These are phyloP conservation scores for Globisporangium heterothallicum DNA, from an alignment of 352 stramenopile species.

Conservation along the genomic window DNA sequence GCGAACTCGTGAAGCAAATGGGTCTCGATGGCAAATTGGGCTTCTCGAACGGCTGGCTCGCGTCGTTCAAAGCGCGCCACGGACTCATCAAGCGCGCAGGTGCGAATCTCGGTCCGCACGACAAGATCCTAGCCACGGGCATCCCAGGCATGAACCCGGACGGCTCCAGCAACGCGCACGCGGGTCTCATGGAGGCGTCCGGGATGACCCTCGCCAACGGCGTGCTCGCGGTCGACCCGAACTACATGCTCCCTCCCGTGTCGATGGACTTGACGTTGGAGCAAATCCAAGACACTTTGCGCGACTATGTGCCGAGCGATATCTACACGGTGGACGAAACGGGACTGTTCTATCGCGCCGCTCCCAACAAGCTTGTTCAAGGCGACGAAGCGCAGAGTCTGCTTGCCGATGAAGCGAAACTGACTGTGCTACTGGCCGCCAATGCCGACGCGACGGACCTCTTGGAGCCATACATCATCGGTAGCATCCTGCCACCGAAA, in stretches of 20 bases:
- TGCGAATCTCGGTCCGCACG: slow-evolving; percentile 23
- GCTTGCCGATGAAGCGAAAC: slow-evolving; percentile 62
- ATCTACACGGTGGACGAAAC: slow-evolving; percentile 87
- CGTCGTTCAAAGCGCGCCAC: slow-evolving; percentile 81
- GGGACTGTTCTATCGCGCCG: slow-evolving; percentile 79
- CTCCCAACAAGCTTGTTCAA: slow-evolving; percentile 80
- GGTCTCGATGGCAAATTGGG: slow-evolving; percentile 71
- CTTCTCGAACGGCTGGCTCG: slow-evolving; percentile 85
- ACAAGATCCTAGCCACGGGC: slow-evolving; percentile 19
- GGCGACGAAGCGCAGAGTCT: slow-evolving; percentile 73
- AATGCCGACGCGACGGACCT: slow-evolving; percentile 78
- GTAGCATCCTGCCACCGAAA: slow-evolving; percentile 63
- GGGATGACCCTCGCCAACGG: slow-evolving; percentile 41
- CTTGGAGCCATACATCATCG: slow-evolving; percentile 85
- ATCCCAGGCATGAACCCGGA: slow-evolving; percentile 6
- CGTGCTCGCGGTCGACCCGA: slow-evolving; percentile 36
- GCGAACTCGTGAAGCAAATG: slow-evolving; percentile 82
- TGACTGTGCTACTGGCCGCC: slow-evolving; percentile 66
- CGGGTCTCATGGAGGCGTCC: slow-evolving; percentile 39
- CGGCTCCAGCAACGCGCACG: neutral
- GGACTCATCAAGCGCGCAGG: slow-evolving; percentile 66
- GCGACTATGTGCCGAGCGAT: slow-evolving; percentile 77
- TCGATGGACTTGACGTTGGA: slow-evolving; percentile 79
- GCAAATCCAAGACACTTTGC: slow-evolving; percentile 81
- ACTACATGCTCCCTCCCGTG: slow-evolving; percentile 75